Conservation (phyloP, 2,329 filamentous ascomycete genomes). For the Hortaea sp. region DNA sequence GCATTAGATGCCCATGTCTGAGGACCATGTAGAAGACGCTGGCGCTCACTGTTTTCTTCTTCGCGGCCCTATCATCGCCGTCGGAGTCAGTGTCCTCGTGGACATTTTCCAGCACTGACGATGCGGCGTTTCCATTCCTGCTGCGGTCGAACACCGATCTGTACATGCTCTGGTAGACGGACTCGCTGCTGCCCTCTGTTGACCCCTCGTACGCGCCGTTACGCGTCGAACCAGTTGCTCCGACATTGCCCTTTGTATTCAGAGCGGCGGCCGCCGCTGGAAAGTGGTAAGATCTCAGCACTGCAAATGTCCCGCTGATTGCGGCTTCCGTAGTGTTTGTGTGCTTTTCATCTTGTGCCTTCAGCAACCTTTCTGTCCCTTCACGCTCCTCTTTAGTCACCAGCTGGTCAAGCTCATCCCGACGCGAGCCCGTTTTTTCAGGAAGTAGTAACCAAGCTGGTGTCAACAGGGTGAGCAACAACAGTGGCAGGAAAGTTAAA, state of each 20-base stretch:
- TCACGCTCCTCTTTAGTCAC: neutral
- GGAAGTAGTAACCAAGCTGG: slow-evolving; percentile 58
- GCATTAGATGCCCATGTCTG: slow-evolving; percentile 90
- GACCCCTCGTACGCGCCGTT: slow-evolving; percentile 4
- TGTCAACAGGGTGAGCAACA: slow-evolving; percentile 50
- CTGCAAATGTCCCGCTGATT: slow-evolving; percentile 22
- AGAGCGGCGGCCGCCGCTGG: slow-evolving; percentile 19
- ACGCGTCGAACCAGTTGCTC: neutral
- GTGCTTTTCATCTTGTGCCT: slow-evolving; percentile 3
- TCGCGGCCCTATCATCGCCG: slow-evolving; percentile 1
- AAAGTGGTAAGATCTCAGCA: slow-evolving; percentile 23
- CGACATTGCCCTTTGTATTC: slow-evolving; percentile 6
- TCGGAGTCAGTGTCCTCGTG: neutral
- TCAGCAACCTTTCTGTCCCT: slow-evolving; percentile 2
- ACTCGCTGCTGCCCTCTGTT: slow-evolving; percentile 40
- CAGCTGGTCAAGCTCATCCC: neutral
- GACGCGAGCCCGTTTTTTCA: neutral
- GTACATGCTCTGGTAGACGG: slow-evolving; percentile 98
- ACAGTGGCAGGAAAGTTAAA: slow-evolving; percentile 72
- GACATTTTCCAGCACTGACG: slow-evolving; percentile 11
- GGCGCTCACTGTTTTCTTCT: slow-evolving; percentile 13
- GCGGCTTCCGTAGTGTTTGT: slow-evolving; percentile 12
- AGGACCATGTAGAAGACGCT: slow-evolving; percentile 25
- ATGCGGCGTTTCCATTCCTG: slow-evolving; percentile 30
- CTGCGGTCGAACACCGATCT: slow-evolving; percentile 84